A percentile compares a stretch with the other conserved stretches of the same genome.
phyloP scores from a whole-genome alignment of 176 grass and related monocot genomes.

The Eremochloa ophiuroides region DNA sequence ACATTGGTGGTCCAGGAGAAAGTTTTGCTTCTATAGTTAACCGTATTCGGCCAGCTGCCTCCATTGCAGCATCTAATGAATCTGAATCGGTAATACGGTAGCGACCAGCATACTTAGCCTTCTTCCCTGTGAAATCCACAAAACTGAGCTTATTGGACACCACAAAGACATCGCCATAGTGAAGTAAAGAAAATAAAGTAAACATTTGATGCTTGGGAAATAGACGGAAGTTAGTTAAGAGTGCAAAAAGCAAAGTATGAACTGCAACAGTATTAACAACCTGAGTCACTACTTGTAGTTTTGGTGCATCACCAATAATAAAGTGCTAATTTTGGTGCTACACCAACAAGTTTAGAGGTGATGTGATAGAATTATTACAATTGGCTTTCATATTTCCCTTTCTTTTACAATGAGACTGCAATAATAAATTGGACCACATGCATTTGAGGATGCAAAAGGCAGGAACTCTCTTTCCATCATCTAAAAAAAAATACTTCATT shows the following conservation, averaged over 20 bases:
- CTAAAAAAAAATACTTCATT: not conserved
- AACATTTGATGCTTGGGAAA: not conserved
- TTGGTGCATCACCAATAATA: not conserved
- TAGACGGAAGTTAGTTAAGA: not conserved
- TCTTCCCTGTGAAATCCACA: slow-evolving; percentile 47
- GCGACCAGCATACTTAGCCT: slow-evolving; percentile 73
- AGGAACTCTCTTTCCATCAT: not conserved
- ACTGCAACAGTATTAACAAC: not conserved
- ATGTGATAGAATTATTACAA: not conserved
- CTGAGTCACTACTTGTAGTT: not conserved
- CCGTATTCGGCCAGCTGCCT: slow-evolving; percentile 79
- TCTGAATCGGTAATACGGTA: slow-evolving; percentile 88
- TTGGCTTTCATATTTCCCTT: not conserved
- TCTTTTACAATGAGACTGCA: not conserved
- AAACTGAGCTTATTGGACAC: not conserved
- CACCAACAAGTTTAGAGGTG: not conserved
- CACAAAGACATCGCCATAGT: not conserved
- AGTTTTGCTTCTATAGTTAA: slow-evolving; percentile 90
- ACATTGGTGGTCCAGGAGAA: slow-evolving; percentile 92
- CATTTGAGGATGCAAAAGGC: not conserved
- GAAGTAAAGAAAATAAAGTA: not conserved
- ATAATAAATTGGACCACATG: not conserved
- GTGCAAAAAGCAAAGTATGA: not conserved
- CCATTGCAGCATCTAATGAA: slow-evolving; percentile 86
- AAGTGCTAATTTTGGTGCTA: not conserved